Percentiles rank a stretch among this genome's conserved stretches.
phyloP scores from a whole-genome alignment of 192 early-diverging fungal genomes.

The Rhizoclosmatium sp. region DNA sequence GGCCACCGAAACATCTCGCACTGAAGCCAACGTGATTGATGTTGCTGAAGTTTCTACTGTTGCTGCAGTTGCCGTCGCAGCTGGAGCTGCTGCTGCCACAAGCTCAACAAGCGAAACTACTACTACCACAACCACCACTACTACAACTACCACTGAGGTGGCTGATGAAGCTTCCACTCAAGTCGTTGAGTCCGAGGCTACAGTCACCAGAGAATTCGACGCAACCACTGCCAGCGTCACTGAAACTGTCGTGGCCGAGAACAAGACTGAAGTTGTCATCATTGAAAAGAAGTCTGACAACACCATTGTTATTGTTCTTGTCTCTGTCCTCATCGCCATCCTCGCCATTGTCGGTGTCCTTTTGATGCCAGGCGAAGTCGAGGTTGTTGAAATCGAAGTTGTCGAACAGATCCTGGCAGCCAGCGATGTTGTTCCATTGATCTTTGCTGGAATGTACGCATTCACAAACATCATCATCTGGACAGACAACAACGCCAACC shows the following conservation, averaged over 20 bases:
- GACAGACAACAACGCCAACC: conserved; percentile 6
- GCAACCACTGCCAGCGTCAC: not conserved
- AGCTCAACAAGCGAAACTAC: not conserved
- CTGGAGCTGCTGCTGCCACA: not conserved
- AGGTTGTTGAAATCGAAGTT: not conserved
- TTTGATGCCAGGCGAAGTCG: conserved; percentile 10
- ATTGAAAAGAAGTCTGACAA: conserved; percentile 7
- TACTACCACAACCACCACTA: not conserved
- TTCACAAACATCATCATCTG: conserved; percentile 22
- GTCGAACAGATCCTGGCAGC: not conserved
- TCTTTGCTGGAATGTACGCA: conserved; percentile 1
- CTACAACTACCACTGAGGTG: not conserved
- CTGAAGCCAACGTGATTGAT: not conserved
- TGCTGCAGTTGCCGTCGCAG: not conserved
- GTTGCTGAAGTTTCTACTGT: not conserved
- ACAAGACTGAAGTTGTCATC: not conserved
- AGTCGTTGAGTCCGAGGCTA: no score
- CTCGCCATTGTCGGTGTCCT: not conserved
- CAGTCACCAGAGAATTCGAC: not conserved
- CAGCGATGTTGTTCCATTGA: not conserved
- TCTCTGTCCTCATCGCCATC: not conserved
- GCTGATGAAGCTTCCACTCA: no score
- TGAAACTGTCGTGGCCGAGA: not conserved
- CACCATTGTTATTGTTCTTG: not conserved
- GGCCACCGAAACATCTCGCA: not conserved